Evolutionary conservation across 139 green algal genomes (phyloP).

Genomic region (Astrephomene gubernaculifera): DNA sequence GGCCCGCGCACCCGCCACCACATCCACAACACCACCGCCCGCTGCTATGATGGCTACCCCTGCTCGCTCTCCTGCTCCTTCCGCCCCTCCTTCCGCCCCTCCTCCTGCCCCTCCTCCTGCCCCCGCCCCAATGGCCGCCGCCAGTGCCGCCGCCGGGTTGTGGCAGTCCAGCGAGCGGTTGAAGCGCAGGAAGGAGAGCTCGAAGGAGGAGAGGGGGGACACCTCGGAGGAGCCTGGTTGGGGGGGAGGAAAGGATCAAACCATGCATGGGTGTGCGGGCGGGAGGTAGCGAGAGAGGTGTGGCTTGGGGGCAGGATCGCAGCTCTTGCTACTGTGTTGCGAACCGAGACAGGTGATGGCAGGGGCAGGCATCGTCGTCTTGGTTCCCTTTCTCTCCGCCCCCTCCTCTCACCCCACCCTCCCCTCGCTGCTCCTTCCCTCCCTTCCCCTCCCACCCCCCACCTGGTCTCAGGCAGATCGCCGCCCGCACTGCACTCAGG

Average conservation of each 20-base stretch:
- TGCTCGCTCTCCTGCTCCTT: too few relatives aligned
- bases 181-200: not conserved
- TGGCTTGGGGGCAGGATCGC: too few relatives aligned
- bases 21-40: too few relatives aligned
- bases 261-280: too few relatives aligned
- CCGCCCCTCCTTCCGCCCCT: too few relatives aligned
- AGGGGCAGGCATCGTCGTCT: too few relatives aligned
- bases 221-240: not conserved
- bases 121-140: not conserved
- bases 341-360: too few relatives aligned
- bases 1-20: not conserved
- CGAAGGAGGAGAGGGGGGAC: not conserved
- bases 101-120: not conserved
- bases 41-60: not conserved
- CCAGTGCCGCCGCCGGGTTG: conserved; percentile 2
- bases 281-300: too few relatives aligned
- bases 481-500: conserved; percentile 14
- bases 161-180: not conserved
- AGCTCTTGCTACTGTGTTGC: too few relatives aligned
- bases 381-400: too few relatives aligned
- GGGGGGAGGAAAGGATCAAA: not conserved
- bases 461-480: not conserved
- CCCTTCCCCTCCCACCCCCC: not conserved
- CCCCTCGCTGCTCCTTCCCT: too few relatives aligned
- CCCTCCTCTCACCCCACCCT: too few relatives aligned